Evolutionary conservation across 164 flowering plant species (phyloP), one percentile per base, ranked within the genome.

Genomic region (Hamamelis virginiana): DNA sequence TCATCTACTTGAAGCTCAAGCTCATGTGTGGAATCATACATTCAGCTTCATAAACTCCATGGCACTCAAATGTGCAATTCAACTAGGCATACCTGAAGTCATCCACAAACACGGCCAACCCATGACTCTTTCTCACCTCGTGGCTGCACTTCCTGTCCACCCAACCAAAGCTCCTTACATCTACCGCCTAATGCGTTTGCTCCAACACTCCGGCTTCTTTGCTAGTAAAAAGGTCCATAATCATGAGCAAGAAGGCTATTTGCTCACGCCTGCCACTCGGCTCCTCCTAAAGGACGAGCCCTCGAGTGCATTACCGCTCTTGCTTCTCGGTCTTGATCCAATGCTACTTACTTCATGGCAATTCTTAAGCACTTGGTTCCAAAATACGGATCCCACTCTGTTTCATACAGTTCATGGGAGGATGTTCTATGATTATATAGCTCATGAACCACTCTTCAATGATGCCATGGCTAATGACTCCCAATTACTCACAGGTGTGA

Each of bases 191-290:
- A 33, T 33, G 41, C 41, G 41, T 2, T 2, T 33, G 2, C 61
- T 82, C 22, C 65, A 74, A 5, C 72, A 77, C 25, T 76, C 81
- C 0, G 80, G 80, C 57, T 71, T 77, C 77, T 77, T 74, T 47
- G 14, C 57, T 0, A 38, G 0, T 3, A 53, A 63, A 28, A 23
- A 58, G 14, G 58, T 45, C 0, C 48, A 53, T 11, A 25, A 8
- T 57, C 47, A 59, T 5, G 64, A 64, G 0, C 62, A 69, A 69
- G 68, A 73, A 13, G 80, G 45, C 1, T 84, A 74, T 65, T 38
- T 45, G 8, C 82, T 84, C 11, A 78, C 44, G n/a, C n/a, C n/a
- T n/a, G n/a, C n/a, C n/a, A n/a, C n/a, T n/a, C n/a, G 8, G 10
- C 72, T 82, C 33, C 77, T 82, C 9, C 59, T 80, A 0, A 76